Conservation (phyloP, 331 rosid species). For the Erythrophleum ivorense region DNA sequence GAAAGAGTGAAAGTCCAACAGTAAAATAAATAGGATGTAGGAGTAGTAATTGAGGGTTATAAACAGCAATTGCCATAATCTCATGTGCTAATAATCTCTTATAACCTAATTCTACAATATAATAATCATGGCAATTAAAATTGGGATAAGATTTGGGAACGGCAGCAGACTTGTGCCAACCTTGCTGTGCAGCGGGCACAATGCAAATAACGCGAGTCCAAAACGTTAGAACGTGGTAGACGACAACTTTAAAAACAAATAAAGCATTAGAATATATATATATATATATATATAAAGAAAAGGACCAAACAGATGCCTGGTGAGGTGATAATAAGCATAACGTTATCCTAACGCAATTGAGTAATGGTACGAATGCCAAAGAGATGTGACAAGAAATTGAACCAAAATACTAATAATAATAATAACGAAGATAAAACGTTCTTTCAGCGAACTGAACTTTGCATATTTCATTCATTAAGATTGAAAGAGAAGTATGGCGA, state of each 20-base stretch:
- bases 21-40: neutral
- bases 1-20: neutral
- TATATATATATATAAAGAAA: neutral
- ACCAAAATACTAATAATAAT: neutral
- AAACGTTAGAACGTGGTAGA: neutral
- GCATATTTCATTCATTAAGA: constrained; percentile 20
- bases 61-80: no score
- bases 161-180: constrained; percentile 1
- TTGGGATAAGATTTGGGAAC: neutral
- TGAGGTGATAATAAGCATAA: neutral
- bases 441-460: neutral
- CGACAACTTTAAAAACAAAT: constrained; percentile 13
- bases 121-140: neutral
- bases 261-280: constrained; percentile 17
- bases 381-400: constrained; percentile 22
- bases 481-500: constrained; percentile 4
- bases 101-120: neutral
- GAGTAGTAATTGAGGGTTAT: neutral
- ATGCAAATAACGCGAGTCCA: neutral
- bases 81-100: neutral
- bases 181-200: neutral
- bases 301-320: neutral
- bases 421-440: neutral
- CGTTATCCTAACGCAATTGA: constrained; percentile 35
- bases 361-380: constrained; percentile 16